Base-by-base conservation (phyloP, 2,329 filamentous ascomycete genomes). In the Emergomyces africanus region DNA sequence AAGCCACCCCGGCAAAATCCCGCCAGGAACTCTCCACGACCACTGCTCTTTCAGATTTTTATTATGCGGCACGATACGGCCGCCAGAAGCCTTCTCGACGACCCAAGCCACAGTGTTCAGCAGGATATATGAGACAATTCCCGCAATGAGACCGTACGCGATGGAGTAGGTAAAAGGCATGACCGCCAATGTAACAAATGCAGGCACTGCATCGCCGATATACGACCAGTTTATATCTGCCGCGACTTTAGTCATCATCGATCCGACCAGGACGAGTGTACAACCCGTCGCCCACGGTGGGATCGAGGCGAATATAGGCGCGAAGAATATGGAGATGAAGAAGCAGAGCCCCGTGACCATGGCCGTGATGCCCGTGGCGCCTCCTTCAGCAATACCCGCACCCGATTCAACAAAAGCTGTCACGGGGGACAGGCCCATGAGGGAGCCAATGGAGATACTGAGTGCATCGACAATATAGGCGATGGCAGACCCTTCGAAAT, bases 131-230 rank as follows among this genome's bases (percentile, higher is more conserved):
- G 83, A 83, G 67, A 86, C 79, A 66, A 95, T 87, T 57, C 89
- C 88, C 1, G 82, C 88, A 65, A 95, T 95, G 18, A 95, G 79
- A 54, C 90, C 90, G 68, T 95, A 88, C 14, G 90, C 88, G 67
- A 95, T 94, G 46, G 85, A 89, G 77, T 94, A 95, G 1, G 88
- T 90, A 74, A 95, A 94, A 0, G 90, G 89, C 90, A 95, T 95
- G 61, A 91, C 75, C 60, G 85, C 83, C 63, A 95, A 87, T 56
- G 88, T 90, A 41, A 95, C 77, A 75, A 95, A 95, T 2, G 90
- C 89, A 0, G 90, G 90, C 28, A 95, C 80, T 0, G 88, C 86
- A 70, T 95, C 90, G 57, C 89, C 89, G 61, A 89, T 78, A 73
- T 95, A 95, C 53, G 79, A 78, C 90, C 90, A 95, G 79, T 95